Conservation (phyloP, 768 basidiomycete species). For the Suillus hirtellus region DNA sequence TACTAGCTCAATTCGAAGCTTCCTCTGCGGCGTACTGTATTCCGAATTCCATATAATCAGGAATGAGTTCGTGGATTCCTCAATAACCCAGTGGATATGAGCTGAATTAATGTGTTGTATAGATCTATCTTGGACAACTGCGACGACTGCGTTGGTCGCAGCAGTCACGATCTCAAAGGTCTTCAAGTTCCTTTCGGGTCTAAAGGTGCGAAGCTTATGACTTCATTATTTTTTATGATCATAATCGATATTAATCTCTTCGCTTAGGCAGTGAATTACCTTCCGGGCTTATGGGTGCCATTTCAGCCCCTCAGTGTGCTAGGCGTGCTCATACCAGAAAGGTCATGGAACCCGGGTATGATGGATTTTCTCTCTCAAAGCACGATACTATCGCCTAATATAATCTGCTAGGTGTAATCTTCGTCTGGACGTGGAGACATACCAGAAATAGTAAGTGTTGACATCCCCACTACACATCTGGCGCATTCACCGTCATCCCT, state of each 20-base stretch:
- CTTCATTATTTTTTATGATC: neutral
- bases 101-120: neutral
- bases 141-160: slow-evolving; percentile 3
- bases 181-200: slow-evolving; percentile 16
- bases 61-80: neutral
- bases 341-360: slow-evolving; percentile 24
- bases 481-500: neutral
- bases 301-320: slow-evolving; percentile 18
- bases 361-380: neutral
- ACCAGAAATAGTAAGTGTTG: slow-evolving; percentile 16
- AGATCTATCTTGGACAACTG: slow-evolving; percentile 14
- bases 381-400: neutral
- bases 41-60: neutral
- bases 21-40: neutral
- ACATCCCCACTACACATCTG: neutral
- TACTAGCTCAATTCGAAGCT: neutral
- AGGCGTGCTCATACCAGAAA: slow-evolving; percentile 18
- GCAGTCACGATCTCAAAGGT: slow-evolving; percentile 15
- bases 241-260: neutral
- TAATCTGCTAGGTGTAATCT: slow-evolving; percentile 15
- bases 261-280: slow-evolving; percentile 18
- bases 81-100: neutral
- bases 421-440: slow-evolving; percentile 28
- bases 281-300: slow-evolving; percentile 24
- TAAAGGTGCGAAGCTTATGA: slow-evolving; percentile 19